A percentile compares a stretch with the other conserved stretches of the same genome.
phyloP scores from a whole-genome alignment of 2,329 filamentous ascomycete species.

The Diaporthe sp. region DNA sequence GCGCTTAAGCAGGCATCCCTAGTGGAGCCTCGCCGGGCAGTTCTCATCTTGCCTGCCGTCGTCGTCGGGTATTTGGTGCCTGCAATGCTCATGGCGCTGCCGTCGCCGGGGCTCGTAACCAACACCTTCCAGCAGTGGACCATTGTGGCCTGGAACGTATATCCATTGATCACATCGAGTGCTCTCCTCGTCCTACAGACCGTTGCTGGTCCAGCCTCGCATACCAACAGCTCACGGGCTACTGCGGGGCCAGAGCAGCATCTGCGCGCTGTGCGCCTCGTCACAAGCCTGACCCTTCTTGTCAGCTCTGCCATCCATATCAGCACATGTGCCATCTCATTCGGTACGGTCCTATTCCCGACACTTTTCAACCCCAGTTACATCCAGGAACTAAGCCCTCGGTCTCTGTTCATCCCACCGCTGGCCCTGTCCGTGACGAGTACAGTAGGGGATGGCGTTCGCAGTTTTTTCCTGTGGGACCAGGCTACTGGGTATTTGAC shows the following conservation, averaged over 20 bases:
- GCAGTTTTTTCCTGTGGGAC: not conserved
- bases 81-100: not conserved
- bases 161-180: not conserved
- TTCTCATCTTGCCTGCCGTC: not conserved
- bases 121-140: not conserved
- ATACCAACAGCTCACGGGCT: not conserved
- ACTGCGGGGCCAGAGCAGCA: not conserved
- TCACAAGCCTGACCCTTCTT: not conserved
- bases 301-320: not conserved
- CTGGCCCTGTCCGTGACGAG: not conserved
- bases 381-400: not conserved
- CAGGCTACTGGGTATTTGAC: not conserved
- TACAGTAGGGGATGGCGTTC: not conserved
- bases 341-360: not conserved
- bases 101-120: not conserved
- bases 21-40: not conserved
- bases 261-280: not conserved
- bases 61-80: not conserved
- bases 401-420: not conserved
- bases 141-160: not conserved
- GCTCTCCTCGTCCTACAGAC: not conserved
- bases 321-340: not conserved
- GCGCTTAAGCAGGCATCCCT: not conserved
- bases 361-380: not conserved
- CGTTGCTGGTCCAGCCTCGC: not conserved